phyloP scores from a whole-genome alignment of 2,329 filamentous ascomycete species.

The Ophiostoma sp. region DNA sequence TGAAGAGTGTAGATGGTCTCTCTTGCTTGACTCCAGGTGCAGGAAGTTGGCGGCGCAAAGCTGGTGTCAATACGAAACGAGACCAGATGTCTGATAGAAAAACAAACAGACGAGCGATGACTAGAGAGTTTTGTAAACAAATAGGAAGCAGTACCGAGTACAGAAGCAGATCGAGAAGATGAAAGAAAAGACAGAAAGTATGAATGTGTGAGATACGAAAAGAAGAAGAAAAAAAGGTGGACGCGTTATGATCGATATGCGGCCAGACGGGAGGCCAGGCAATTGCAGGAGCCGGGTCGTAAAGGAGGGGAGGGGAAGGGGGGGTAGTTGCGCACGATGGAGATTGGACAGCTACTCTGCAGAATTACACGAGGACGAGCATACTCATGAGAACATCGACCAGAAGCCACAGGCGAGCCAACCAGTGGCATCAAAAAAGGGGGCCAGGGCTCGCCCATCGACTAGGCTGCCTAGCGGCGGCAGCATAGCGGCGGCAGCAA shows the following conservation, averaged over 20 bases:
- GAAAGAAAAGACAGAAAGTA: conserved; percentile 9
- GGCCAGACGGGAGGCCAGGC: conserved; percentile 24
- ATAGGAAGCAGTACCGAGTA: neutral
- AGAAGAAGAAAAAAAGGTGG: conserved; percentile 23
- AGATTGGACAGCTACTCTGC: neutral
- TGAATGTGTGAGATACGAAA: neutral
- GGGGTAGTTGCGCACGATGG: conserved; percentile 17
- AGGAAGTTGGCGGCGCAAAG: neutral
- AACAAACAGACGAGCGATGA: neutral
- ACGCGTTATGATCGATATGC: conserved; percentile 26
- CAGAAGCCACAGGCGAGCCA: neutral
- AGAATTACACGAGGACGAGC: conserved; percentile 9
- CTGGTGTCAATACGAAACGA: neutral
- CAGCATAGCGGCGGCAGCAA: conserved; percentile 26
- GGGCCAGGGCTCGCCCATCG: conserved; percentile 22
- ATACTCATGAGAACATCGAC: neutral
- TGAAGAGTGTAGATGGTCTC: neutral
- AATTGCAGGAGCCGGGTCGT: conserved; percentile 19
- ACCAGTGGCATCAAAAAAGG: conserved; percentile 6
- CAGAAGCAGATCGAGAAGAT: neutral
- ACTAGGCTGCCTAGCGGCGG: conserved; percentile 25
- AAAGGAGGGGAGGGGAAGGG: conserved; percentile 21
- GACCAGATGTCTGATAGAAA: neutral
- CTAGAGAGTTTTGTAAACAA: neutral
- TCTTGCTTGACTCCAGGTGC: neutral